Evolutionary conservation across 2,329 filamentous ascomycete genomes (phyloP), one percentile per base, ranked within the genome.

Genomic region (Ceratocystis cubensis): DNA sequence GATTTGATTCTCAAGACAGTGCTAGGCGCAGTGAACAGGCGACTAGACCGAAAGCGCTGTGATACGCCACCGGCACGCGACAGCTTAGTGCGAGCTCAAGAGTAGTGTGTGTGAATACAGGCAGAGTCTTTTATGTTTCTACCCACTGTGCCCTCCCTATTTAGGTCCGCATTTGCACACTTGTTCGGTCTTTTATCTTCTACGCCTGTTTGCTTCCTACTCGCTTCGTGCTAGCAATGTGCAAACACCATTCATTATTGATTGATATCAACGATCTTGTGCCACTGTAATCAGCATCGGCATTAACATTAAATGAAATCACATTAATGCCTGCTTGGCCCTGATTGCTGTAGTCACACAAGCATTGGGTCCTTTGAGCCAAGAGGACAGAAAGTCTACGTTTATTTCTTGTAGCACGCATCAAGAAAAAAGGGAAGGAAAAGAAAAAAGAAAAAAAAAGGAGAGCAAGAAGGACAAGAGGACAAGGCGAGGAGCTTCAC

Each of bases 1-100:
- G 84, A 89, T 1, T 84, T 82, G 0, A 87, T 96, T 56, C 76
- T 96, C 69, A 97, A 96, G 76, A 84, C 84, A 33, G 88, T 96
- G 0, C 79, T 96, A 3, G 92, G 91, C 2, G 83, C 86, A 0
- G 88, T 96, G 7, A 84, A 90, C 44, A 73, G 73, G 66, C 73
- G 75, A 28, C 68, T 78, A 3, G 77, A 78, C 67, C 71, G 74
- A 30, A 70, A 70, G 63, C 62, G 44, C 13, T 45, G 45, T 20
- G 37, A 30, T 57, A 30, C 53, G 15, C 53, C 53, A 28, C 10
- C 10, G 37, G 37, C 37, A 15, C 37, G 37, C 37, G 37, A 41
- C 37, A 41, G 10, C 10, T 15, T 41, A 41, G 37, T 41, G 37
- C 3, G 37, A 41, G 37, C 30, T 33, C 30, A 33, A 33, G 30